Base-by-base conservation (phyloP, 2,329 filamentous ascomycete genomes). In the Aspergillus ochraceoroseus region DNA sequence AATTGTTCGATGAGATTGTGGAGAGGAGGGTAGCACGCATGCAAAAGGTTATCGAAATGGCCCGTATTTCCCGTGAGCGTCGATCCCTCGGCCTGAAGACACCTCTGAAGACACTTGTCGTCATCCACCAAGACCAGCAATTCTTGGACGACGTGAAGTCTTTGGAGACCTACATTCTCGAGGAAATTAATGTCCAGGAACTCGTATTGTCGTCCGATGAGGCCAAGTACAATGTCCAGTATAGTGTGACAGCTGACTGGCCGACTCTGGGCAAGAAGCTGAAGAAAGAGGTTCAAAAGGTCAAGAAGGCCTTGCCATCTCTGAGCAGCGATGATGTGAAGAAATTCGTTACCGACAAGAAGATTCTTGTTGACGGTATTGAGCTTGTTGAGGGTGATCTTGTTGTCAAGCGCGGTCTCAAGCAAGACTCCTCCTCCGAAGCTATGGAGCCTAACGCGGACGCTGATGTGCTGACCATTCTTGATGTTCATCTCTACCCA, bases 41-140 rank as follows among this genome's bases (percentile, higher is more conserved):
- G 92, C 90, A 96, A 66, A 85, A 82, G 52, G 88, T 96, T 59
- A 95, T 98, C 62, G 88, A 96, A 58, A 76, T 96, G 47, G 87
- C 80, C 32, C 80, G 92, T 59, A 80, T 90, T 36, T 89, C 87
- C 35, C 79, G 92, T 63, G 92, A 96, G 65, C 80, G 88, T 36
- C 80, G 85, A 44, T 81, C 82, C 30, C 82, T 95, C 56, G 86
- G 86, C 22, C 72, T 96, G 39, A 96, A 95, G 72, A 92, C 85
- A 4, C 92, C 92, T 3, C 71, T 96, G 38, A 94, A 90, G 74
- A 87, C 85, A 0, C 73, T 96, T 18, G 77, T 95, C 8, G 86
- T 96, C 47, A 86, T 96, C 48, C 87, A 95, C 58, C 78, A 83
- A 36, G 85, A 94, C 49, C 72, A 78, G 43, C 74, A 88, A 54